Evolutionary conservation across 2,329 filamentous ascomycete genomes (phyloP).

Genomic region (Scedosporium minutisporum): DNA sequence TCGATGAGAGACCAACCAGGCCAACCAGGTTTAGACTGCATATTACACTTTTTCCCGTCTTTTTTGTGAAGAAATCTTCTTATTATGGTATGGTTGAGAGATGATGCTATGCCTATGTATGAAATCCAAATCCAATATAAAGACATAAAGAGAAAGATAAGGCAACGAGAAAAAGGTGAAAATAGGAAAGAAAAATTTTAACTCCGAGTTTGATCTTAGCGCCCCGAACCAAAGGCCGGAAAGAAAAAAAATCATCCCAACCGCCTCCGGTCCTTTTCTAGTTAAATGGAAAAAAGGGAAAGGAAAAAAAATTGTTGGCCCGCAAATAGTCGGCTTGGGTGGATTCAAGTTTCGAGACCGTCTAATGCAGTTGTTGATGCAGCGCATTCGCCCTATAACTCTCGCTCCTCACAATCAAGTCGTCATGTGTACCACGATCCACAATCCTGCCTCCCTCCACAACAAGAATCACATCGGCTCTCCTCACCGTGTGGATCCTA

Average conservation of each 20-base stretch:
- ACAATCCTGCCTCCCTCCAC: slow-evolving; percentile 43
- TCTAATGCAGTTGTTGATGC: slow-evolving; percentile 33
- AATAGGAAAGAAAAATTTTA: background rate
- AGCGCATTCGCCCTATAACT: slow-evolving; percentile 41
- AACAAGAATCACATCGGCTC: slow-evolving; percentile 48
- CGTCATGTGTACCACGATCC: slow-evolving; percentile 42
- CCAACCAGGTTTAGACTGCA: no score
- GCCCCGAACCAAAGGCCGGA: no score
- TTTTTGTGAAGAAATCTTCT: no score
- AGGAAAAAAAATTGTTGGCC: background rate
- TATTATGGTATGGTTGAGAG: no score
- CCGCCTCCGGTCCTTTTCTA: no score
- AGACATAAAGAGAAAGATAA: background rate
- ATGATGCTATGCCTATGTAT: no score
- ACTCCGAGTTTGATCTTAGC: no score
- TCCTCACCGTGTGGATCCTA: slow-evolving; percentile 44
- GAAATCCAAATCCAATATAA: background rate
- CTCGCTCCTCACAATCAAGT: slow-evolving; percentile 40
- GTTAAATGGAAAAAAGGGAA: background rate
- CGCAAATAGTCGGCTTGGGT: background rate
- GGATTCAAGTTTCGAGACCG: background rate
- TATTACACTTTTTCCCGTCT: no score
- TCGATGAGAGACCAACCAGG: no score
- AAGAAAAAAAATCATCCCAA: no score
- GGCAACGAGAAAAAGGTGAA: background rate